Conservation (phyloP, 495 filamentous ascomycete genomes). For the Oleoguttula mirabilis region DNA sequence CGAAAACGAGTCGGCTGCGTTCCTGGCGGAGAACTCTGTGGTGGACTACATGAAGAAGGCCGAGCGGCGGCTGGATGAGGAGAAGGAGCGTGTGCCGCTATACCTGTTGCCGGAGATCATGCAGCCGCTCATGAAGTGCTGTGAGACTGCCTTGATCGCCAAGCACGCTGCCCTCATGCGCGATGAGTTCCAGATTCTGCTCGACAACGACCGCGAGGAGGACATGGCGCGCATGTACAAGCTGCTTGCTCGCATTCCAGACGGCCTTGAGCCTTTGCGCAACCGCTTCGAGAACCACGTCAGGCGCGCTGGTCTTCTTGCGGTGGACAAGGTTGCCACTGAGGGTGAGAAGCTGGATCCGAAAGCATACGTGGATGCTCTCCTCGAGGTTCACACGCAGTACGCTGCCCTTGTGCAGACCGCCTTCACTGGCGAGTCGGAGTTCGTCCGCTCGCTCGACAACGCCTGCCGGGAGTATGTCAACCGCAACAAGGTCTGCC, state of each 20-base stretch:
- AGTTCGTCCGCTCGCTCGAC: conserved; percentile 91
- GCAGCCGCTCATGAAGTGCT: conserved; percentile 67
- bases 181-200: conserved; percentile 91
- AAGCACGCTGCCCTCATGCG: conserved; percentile 72
- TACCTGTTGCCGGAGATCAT: conserved; percentile 88
- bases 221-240: conserved; percentile 96
- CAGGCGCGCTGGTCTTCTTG: conserved; percentile 69
- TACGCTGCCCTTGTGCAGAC: conserved; percentile 84
- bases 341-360: conserved; percentile 88
- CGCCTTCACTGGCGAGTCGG: conserved; percentile 88
- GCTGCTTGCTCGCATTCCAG: conserved; percentile 78
- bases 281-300: conserved; percentile 87
- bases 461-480: conserved; percentile 97
- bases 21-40: conserved; percentile 91
- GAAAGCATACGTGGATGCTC: conserved; percentile 88
- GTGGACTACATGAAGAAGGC: conserved; percentile 99
- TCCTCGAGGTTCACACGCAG: conserved; percentile 85
- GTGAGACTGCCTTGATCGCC: conserved; percentile 78
- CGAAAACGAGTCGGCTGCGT: conserved; percentile 80
- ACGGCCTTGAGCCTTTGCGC: conserved; percentile 82
- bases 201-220: conserved; percentile 88
- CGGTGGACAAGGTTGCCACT: conserved; percentile 80
- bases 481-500: conserved; percentile 92
- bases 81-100: conserved; percentile 85
- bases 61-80: conserved; percentile 78